These are phyloP conservation scores for Acidiella bohemica DNA, from an alignment of 495 filamentous ascomycete species.

Conservation along the genomic window DNA sequence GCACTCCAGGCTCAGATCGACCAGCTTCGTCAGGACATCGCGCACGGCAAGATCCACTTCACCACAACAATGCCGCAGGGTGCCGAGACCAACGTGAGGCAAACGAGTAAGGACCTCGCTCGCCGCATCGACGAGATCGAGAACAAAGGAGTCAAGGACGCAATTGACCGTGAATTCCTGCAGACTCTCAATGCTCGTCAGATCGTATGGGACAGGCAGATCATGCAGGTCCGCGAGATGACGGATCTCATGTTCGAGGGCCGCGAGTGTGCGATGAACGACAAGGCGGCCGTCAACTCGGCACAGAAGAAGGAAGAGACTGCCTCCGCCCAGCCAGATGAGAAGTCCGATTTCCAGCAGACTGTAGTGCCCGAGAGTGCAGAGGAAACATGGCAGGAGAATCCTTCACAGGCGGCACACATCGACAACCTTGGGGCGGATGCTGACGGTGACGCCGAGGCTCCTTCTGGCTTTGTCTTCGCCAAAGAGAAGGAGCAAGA, in stretches of 20 bases:
- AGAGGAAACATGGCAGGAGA: too few relatives aligned
- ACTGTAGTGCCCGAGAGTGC: too few relatives aligned
- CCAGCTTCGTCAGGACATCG: constrained; percentile 1
- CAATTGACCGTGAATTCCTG: constrained; percentile 1
- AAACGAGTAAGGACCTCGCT: constrained; percentile 5
- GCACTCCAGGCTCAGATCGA: constrained; percentile 2
- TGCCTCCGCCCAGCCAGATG: too few relatives aligned
- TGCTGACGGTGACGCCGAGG: too few relatives aligned
- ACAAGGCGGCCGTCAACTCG: not conserved
- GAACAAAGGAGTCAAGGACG: not conserved
- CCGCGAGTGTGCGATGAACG: not conserved
- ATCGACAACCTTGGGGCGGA: too few relatives aligned
- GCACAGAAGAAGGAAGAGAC: too few relatives aligned
- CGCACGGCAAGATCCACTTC: not conserved
- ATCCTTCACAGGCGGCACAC: too few relatives aligned
- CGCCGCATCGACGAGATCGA: constrained; percentile 12
- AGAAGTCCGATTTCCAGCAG: too few relatives aligned
- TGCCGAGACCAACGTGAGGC: constrained; percentile 1
- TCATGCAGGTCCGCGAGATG: constrained; percentile 3
- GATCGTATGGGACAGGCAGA: constrained; percentile 6
- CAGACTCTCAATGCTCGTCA: constrained; percentile 2
- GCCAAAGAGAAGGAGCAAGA: too few relatives aligned
- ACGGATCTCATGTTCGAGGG: constrained; percentile 4
- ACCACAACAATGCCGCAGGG: not conserved
- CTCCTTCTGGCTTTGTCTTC: too few relatives aligned